Base-by-base conservation (phyloP, 2,329 filamentous ascomycete genomes). In the Diaporthe aspalathi region DNA sequence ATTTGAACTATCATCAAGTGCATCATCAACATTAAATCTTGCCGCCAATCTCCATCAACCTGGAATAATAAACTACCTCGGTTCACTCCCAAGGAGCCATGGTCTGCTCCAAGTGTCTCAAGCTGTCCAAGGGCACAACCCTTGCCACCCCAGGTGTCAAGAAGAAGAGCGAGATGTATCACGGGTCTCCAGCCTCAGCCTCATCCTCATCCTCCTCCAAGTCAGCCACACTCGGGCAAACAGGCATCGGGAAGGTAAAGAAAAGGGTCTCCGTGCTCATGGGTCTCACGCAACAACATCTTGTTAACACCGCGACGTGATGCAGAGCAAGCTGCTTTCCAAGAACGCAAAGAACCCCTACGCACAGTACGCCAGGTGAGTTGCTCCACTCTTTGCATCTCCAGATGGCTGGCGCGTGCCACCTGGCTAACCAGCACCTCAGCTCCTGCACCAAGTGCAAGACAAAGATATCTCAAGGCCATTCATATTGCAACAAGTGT, bases 91-190 rank as follows among this genome's bases (percentile, higher is more conserved):
- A 29, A 43, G 35, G 16, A 27, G 17, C 22, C 43, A 91, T 91
- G 90, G 90, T 92, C 71, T 92, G 90, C 83, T 80, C 84, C 74
- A 91, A 89, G 81, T 92, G 90, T 75, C 85, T 90, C 76, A 90
- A 90, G 79, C 85, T 88, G 67, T 81, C 86, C 69, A 89, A 89
- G 79, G 82, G 85, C 67, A 91, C 89, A 17, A 84, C 87, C 16
- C 86, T 92, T 70, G 89, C 88, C 73, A 92, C 90, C 0, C 90
- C 90, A 0, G 87, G 84, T 35, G 89, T 92, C 73, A 92, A 91
- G 81, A 90, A 89, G 81, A 91, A 90, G 84, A 88, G 81, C 77
- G 90, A 92, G 67, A 89, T 91, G 82, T 91, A 91, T 79, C 87
- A 89, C 76, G 89, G 89, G 60, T 91, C 89, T 2, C 80, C 88